phyloP scores from a whole-genome alignment of 305 asterid genomes.

The Fraxinus dipetala region DNA sequence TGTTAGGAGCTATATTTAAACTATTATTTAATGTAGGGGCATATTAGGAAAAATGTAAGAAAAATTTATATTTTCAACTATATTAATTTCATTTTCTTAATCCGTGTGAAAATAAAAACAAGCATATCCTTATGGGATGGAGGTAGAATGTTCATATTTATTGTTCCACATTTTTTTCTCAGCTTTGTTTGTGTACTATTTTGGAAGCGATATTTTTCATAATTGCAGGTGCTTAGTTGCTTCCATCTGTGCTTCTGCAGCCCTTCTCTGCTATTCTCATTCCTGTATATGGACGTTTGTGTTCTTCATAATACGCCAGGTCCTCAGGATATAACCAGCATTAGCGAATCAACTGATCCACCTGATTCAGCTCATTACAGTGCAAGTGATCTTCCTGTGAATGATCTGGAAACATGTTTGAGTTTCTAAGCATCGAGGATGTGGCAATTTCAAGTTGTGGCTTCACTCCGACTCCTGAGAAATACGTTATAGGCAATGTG shows the following conservation, averaged over 20 bases:
- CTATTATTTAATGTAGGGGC: too few species aligned
- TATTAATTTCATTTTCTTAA: too few species aligned
- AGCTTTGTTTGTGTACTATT: background rate
- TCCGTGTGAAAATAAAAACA: too few species aligned
- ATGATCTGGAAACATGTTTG: slow-evolving; percentile 46
- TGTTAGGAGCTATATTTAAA: too few species aligned
- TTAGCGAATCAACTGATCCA: too few species aligned
- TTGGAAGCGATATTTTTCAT: background rate
- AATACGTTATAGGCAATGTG: slow-evolving; percentile 16
- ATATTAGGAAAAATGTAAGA: too few species aligned
- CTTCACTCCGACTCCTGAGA: slow-evolving; percentile 22
- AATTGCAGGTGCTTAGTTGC: background rate
- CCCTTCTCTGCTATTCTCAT: slow-evolving; percentile 9
- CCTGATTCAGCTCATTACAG: background rate
- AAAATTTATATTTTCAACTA: too few species aligned
- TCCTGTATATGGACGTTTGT: slow-evolving; percentile 36
- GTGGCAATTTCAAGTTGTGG: slow-evolving; percentile 25
- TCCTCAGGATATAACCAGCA: slow-evolving; percentile 38
- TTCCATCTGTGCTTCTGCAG: slow-evolving; percentile 3
- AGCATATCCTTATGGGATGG: too few species aligned
- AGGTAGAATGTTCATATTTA: too few species aligned
- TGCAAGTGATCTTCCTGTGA: slow-evolving; percentile 32
- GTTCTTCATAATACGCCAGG: slow-evolving; percentile 37
- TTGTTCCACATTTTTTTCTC: background rate
- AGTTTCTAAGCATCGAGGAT: slow-evolving; percentile 36